Base-by-base conservation (phyloP, 1,139 yeast genomes). In the Arxiozyma slooffiae region DNA sequence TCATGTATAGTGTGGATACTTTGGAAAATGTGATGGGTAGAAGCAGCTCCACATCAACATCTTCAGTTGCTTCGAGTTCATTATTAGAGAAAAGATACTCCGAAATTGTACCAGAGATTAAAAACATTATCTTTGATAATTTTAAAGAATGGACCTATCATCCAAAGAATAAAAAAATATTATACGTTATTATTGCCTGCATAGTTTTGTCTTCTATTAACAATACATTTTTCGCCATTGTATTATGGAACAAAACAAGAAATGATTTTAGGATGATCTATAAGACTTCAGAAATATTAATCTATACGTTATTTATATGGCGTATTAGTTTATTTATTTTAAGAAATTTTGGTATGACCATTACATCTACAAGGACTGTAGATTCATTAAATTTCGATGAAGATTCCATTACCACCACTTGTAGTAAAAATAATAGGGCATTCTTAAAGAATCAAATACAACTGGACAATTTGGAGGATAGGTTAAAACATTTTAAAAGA, bases 291-390 rank as follows among this genome's bases (percentile, higher is more conserved):
- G 64, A 61, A 41, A 48, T 51, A 17, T 21, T 52, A 24, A 50
- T 57, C 4, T 58, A 55, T 48, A 47, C 58, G 3, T 37, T 57
- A 14, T 60, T 63, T 41, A 44, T 56, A 4, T 48, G 52, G 7
- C 48, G 56, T 20, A 48, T 58, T 4, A 43, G 47, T 9, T 48
- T 44, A 34, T 62, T 58, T 50, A 55, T 63, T 17, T 58, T 57
- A 53, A 56, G 54, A 20, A 59, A 62, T 48, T 62, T 63, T 49
- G 58, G 63, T 18, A 60, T 57, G 39, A 57, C 56, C 4, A 51
- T 63, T 30, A 50, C 57, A 3, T 60, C 39, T 8, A 30, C 63
- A 24, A 55, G 56, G 39, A 52, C 53, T 21, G 11, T 42, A 6
- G 38, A 42, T 30, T 42, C 44, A 50, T 47, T 22, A 38, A 44